Percentiles rank a stretch among this genome's conserved stretches.
These are phyloP conservation scores for Hibiscus syriacus DNA, from an alignment of 345 rosid genomes.

Conservation along the genomic window DNA sequence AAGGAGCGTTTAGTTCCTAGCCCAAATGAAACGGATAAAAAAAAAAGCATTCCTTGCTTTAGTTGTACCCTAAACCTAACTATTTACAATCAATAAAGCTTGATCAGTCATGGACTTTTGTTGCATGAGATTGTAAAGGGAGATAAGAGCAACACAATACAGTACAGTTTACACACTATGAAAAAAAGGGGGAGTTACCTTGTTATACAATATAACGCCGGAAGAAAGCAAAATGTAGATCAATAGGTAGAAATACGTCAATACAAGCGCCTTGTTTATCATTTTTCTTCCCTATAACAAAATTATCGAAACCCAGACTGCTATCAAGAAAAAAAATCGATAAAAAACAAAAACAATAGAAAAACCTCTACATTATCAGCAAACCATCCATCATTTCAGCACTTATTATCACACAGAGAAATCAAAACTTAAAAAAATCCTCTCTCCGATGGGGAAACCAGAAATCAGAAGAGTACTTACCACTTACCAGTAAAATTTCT, in stretches of 20 bases:
- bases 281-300: conserved; percentile 19
- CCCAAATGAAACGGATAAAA: background rate
- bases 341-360: too few relatives aligned
- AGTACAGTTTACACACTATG: background rate
- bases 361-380: background rate
- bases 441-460: background rate
- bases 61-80: too few relatives aligned
- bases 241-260: conserved; percentile 77
- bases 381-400: too few relatives aligned
- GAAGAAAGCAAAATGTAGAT: conserved; percentile 23
- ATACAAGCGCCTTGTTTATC: conserved; percentile 65
- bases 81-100: background rate
- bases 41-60: too few relatives aligned
- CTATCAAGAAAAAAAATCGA: too few relatives aligned
- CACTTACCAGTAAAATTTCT: background rate
- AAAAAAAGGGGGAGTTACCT: conserved; percentile 34
- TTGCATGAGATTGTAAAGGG: too few relatives aligned
- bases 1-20: too few relatives aligned
- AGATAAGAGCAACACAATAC: too few relatives aligned
- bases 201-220: conserved; percentile 89
- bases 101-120: too few relatives aligned
- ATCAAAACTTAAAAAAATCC: background rate
- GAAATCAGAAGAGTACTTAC: background rate
- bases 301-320: too few relatives aligned
- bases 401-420: background rate